phyloP scores from a whole-genome alignment of 2,329 filamentous ascomycete genomes.

The Phialophora macrospora region DNA sequence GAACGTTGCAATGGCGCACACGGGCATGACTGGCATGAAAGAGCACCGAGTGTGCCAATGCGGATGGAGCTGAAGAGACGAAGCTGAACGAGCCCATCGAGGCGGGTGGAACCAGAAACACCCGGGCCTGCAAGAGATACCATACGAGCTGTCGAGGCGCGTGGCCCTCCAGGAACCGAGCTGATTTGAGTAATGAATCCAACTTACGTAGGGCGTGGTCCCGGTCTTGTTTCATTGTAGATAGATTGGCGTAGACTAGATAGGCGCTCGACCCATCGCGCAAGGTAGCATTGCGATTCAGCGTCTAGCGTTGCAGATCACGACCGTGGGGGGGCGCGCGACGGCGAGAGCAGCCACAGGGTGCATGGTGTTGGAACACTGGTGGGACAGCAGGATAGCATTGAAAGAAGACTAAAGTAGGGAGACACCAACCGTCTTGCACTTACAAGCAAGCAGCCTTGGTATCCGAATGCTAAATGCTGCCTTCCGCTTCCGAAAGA shows the following conservation, averaged over 20 bases:
- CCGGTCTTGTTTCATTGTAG: constrained; percentile 1
- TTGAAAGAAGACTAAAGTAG: constrained; percentile 14
- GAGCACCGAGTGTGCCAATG: background rate
- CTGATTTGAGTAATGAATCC: constrained; percentile 1
- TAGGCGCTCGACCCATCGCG: background rate
- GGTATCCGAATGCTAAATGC: constrained; percentile 31
- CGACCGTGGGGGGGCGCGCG: too few relatives aligned
- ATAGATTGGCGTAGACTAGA: constrained; percentile 9
- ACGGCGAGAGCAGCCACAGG: background rate
- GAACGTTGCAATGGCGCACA: background rate
- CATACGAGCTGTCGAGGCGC: background rate
- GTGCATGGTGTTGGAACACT: background rate
- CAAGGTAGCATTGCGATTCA: background rate
- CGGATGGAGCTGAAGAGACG: background rate
- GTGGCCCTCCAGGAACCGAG: background rate
- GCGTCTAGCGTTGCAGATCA: background rate
- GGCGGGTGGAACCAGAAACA: background rate
- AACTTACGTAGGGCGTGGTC: background rate
- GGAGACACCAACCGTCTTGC: constrained; percentile 34
- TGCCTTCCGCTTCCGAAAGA: constrained; percentile 16
- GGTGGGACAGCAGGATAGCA: constrained; percentile 6
- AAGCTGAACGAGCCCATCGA: background rate
- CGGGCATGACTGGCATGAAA: background rate
- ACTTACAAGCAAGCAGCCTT: constrained; percentile 37
- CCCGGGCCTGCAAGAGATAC: background rate